Base-by-base conservation (phyloP, 208 protist species). In the Trypanosoma grayi region DNA sequence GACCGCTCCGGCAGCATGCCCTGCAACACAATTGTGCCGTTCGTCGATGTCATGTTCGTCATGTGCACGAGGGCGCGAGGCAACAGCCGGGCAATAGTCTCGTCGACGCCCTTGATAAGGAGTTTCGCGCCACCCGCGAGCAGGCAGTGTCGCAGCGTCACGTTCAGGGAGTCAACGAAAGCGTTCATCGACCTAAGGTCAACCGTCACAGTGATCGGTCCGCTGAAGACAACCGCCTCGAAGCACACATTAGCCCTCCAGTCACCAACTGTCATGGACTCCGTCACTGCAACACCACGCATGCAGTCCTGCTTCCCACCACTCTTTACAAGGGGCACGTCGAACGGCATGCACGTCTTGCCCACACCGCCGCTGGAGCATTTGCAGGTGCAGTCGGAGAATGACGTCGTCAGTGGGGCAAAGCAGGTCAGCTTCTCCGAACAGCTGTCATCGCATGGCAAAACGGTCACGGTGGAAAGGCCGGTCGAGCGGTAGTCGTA, bases 161-260 rank as follows among this genome's bases (percentile, higher is more conserved):
- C 53, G 22, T 47, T 47, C 25, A 59, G 36, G 8, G 25, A 13
- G 16, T 27, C 53, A n/a, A 25, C 36, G 16, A 47, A 59, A 13
- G 31, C 24, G 53, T 59, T 25, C 53, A 59, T 59, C 39, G 5
- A n/a, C 1, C 53, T 0, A 36, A 59, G 39, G 53, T 47, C 25
- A 22, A 59, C 40, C 37, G 39, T 59, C 39, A 59, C 53, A 25
- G 27, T 59, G 36, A 59, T 59, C 16, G 53, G 53, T 27, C 53
- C 53, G 14, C 39, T 59, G 13, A 59, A 47, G 5, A 46, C 37
- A 45, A 59, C 53, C 4, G 25, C 28, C 22, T 59, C 25, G 39
- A 59, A 59, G 53, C 53, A 59, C 53, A 47, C 20, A 16, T 27
- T 18, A 22, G 53, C 16, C 11, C 41, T 8, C 39, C 25, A 20